Base-by-base conservation (phyloP, 2,329 filamentous ascomycete genomes). In the Triangularia setosa region DNA sequence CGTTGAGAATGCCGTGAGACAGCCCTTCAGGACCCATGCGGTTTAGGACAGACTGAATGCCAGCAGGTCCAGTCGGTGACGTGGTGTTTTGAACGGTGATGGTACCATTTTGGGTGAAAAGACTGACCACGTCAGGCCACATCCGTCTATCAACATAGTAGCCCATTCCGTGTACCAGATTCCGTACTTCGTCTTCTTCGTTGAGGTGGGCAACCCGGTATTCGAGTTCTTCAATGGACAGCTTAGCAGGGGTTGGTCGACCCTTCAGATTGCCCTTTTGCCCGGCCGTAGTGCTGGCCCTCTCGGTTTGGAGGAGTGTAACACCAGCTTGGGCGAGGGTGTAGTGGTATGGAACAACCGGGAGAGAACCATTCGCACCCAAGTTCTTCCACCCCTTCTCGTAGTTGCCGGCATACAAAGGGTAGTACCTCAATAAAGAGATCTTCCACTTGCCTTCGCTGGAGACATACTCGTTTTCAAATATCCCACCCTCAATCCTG, bases 181-280 rank as follows among this genome's bases (percentile, higher is more conserved):
- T 69, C 3, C 68, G 65, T 11, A 69, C 63, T 35, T 66, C 66
- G 58, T 69, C 68, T 59, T 69, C 68, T 33, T 69, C 68, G 64
- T 69, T 69, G 35, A 69, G 63, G 6, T 52, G 64, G 27, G 35
- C 57, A 30, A 69, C 58, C 12, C 66, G 62, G 35, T 65, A 65
- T 27, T 61, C 58, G 4, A 69, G 55, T 25, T 67, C 64, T 0
- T 63, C 64, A 1, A 61, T 7, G 2, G 54, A 30, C 7, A 65
- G 48, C 18, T 48, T 30, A 12, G 62, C 44, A n/a, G 52, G 12
- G 16, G 23, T 28, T 12, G 24, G 23, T 27, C 40, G 12, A 14
- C 28, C 24, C 8, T n/a, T 16, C 14, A 18, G 30, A 2, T 9
- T 54, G 40, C 23, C 23, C 16, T 3, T n/a, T 2, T 8, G 5